Percentiles rank a stretch among this genome's conserved stretches.
These are phyloP conservation scores for Solanum pennellii DNA, from an alignment of 257 asterid species.

Conservation along the genomic window DNA sequence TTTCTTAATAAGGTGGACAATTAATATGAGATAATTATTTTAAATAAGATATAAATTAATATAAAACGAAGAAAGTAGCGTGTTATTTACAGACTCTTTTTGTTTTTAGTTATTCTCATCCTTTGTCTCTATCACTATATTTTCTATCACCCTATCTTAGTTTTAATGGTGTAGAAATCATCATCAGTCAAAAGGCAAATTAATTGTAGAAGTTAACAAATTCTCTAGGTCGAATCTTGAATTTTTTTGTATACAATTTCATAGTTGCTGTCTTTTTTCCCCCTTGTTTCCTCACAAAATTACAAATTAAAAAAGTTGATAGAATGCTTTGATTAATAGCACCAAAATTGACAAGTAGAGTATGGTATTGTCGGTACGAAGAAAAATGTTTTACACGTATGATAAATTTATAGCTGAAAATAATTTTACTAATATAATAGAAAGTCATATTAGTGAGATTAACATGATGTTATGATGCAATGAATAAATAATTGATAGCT, in stretches of 20 bases:
- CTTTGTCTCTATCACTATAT: not conserved
- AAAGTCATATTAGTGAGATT: not conserved
- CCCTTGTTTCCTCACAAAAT: not conserved
- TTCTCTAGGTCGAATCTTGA: not conserved
- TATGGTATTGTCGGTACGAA: not conserved
- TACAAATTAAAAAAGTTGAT: not conserved
- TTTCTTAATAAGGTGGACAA: accelerated
- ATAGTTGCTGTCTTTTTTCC: not conserved
- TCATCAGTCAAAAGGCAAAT: not conserved
- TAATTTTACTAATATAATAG: not conserved
- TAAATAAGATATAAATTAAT: no score
- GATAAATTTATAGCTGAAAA: not conserved
- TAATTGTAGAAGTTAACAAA: no score
- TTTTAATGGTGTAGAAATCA: not conserved
- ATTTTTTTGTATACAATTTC: not conserved
- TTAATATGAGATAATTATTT: no score
- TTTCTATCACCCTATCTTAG: not conserved
- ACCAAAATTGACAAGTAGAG: not conserved
- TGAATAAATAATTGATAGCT: not conserved
- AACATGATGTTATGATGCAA: not conserved
- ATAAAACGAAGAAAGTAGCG: accelerated
- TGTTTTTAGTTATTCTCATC: not conserved
- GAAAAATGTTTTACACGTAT: not conserved
- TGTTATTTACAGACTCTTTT: not conserved
- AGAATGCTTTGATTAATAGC: not conserved